Evolutionary conservation across 2,329 filamentous ascomycete genomes (phyloP), one percentile per base, ranked within the genome.

Genomic region (Cylindrodendrum hubeiense): DNA sequence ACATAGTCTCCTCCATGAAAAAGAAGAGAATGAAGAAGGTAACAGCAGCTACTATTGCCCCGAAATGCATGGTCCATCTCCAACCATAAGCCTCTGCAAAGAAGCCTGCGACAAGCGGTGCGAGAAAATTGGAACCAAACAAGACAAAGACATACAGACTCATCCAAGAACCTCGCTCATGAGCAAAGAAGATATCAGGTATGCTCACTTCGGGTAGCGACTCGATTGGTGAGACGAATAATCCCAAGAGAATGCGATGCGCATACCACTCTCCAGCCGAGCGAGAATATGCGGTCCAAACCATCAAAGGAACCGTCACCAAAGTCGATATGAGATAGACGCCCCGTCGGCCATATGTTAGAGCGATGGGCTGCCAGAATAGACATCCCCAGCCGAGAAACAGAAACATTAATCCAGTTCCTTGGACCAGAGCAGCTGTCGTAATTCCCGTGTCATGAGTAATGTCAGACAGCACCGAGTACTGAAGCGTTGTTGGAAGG

Each of bases 1-100:
- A 88, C 72, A 87, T 89, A 5, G 87, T 89, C 74, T 90, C 88
- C 74, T 90, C 88, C 80, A 89, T 84, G 74, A 85, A 84, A 70
- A 90, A 85, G 77, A 88, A 89, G 2, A 86, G 76, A 67, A 87
- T 81, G 19, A 89, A 70, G 39, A 86, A 84, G 10, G 77, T 80
- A 1, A 84, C 75, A 1, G 77, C 85, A 3, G 89, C 82, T 26
- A n/a, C n/a, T n/a, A 90, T 88, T 5, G 87, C 84, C 34, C 83
- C 83, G 79, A 85, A 88, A 58, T 77, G 71, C 64, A 80, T 73
- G 21, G 73, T 74, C 83, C 84, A 87, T 58, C 80, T 66, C 84
- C 84, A 87, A 3, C 84, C 83, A 64, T 80, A 78, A 1, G 79
- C 79, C 44, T 86, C 80, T 39, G 79, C 78, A 64, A 88, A 83